Evolutionary conservation across 352 stramenopile genomes (phyloP).

Genomic region (Phytopythium boreale): DNA sequence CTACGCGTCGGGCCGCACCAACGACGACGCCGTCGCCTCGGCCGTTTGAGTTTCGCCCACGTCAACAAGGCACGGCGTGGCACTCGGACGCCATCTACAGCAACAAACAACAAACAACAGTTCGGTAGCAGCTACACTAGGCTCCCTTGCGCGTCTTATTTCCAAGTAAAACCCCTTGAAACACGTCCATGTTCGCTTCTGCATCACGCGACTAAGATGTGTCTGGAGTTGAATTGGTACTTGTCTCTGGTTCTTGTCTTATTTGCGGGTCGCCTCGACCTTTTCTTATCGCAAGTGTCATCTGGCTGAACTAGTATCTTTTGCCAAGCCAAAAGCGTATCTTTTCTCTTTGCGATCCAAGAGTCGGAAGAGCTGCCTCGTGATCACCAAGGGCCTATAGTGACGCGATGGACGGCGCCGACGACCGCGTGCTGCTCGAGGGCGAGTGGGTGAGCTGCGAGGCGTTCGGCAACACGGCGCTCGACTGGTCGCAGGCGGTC

Average conservation of each 20-base stretch:
- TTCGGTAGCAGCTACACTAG: background rate
- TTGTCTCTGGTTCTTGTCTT: too few relatives aligned
- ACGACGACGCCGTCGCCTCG: conserved; percentile 15
- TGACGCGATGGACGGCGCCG: conserved; percentile 6
- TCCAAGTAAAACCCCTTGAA: background rate
- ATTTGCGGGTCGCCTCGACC: too few relatives aligned
- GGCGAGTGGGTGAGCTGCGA: conserved; percentile 66
- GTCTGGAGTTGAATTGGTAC: too few relatives aligned
- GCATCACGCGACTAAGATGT: too few relatives aligned
- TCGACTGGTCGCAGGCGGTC: conserved; percentile 75
- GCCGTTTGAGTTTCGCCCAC: conserved; percentile 18
- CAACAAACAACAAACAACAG: background rate
- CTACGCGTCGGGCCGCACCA: conserved; percentile 37
- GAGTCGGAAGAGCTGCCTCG: background rate
- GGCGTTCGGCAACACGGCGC: conserved; percentile 69
- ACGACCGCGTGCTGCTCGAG: conserved; percentile 13
- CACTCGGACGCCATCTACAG: too few relatives aligned
- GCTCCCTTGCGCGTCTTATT: background rate
- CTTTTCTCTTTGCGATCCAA: background rate
- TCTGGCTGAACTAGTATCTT: too few relatives aligned
- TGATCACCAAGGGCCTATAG: background rate
- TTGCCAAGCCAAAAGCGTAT: background rate
- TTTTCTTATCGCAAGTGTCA: too few relatives aligned
- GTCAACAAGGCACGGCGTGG: conserved; percentile 4
- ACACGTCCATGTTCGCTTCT: too few relatives aligned